These are phyloP conservation scores for Taiozyma sp. DNA, from an alignment of 1,139 yeast species.

Conservation along the genomic window DNA sequence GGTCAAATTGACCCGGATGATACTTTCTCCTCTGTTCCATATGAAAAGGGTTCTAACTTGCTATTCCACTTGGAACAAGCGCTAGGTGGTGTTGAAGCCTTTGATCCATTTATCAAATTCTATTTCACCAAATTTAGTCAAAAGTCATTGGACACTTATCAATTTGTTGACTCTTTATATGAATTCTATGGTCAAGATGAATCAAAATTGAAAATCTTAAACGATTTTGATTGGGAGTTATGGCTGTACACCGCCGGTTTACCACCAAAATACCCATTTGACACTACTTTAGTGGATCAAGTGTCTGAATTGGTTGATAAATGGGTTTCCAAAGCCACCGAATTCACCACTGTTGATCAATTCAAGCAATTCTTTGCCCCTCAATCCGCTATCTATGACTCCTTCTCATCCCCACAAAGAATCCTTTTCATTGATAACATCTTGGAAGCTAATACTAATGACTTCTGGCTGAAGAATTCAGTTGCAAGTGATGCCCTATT, in stretches of 20 bases:
- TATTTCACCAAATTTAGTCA: slow-evolving; percentile 70
- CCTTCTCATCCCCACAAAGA: slow-evolving; percentile 70
- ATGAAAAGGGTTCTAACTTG: slow-evolving; percentile 85
- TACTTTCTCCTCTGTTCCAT: slow-evolving; percentile 83
- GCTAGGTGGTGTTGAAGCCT: slow-evolving; percentile 55
- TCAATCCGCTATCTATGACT: slow-evolving; percentile 32
- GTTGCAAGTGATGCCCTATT: slow-evolving; percentile 27
- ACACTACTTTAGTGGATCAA: slow-evolving; percentile 71
- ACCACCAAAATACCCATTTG: slow-evolving; percentile 83
- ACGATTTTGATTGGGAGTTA: slow-evolving; percentile 72
- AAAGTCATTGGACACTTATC: slow-evolving; percentile 73
- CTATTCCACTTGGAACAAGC: slow-evolving; percentile 67
- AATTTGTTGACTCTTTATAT: slow-evolving; percentile 72
- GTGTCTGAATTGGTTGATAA: slow-evolving; percentile 61
- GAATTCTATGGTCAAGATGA: slow-evolving; percentile 39
- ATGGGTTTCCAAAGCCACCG: slow-evolving; percentile 45
- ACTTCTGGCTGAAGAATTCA: slow-evolving; percentile 26
- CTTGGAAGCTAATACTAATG: slow-evolving; percentile 28
- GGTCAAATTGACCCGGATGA: slow-evolving; percentile 76
- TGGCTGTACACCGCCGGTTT: slow-evolving; percentile 83
- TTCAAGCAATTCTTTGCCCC: slow-evolving; percentile 22
- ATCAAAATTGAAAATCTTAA: slow-evolving; percentile 45
- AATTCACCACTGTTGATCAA: slow-evolving; percentile 17
- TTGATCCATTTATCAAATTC: slow-evolving; percentile 75
- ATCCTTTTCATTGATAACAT: slow-evolving; percentile 75